A percentile compares a stretch with the other conserved stretches of the same genome.
Evolutionary conservation across 2,329 filamentous ascomycete species (phyloP).

Genomic region (Sclerotinia sclerotiorum): DNA sequence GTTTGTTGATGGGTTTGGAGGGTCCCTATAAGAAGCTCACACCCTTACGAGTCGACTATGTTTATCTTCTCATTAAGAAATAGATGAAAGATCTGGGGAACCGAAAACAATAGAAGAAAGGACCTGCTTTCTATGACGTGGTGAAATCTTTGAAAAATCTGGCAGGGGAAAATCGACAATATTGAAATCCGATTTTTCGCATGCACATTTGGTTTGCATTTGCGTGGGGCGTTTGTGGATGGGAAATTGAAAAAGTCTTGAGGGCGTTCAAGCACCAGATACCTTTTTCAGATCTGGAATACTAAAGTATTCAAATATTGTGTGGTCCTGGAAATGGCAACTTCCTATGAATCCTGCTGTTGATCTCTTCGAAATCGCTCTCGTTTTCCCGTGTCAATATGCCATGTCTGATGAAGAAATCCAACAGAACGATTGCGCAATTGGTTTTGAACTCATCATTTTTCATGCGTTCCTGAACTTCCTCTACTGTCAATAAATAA

Average conservation of each 20-base stretch:
- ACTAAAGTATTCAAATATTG: slow-evolving; percentile 29
- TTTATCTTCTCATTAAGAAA: slow-evolving; percentile 94
- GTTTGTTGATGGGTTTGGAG: slow-evolving; percentile 83
- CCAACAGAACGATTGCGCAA: slow-evolving; percentile 77
- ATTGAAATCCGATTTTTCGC: slow-evolving; percentile 5
- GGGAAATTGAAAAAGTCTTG: slow-evolving; percentile 29
- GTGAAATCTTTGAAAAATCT: slow-evolving; percentile 4
- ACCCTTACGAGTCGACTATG: slow-evolving; percentile 85
- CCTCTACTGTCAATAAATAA: slow-evolving; percentile 71
- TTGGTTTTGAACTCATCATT: slow-evolving; percentile 88
- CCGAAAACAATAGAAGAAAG: neutral
- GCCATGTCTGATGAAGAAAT: slow-evolving; percentile 87
- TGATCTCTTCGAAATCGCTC: slow-evolving; percentile 73
- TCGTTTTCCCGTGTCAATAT: slow-evolving; percentile 79
- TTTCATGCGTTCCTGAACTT: slow-evolving; percentile 69
- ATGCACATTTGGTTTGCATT: slow-evolving; percentile 32
- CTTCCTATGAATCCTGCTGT: slow-evolving; percentile 70
- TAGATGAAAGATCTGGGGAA: slow-evolving; percentile 42
- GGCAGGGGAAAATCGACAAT: slow-evolving; percentile 10
- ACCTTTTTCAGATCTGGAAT: slow-evolving; percentile 16
- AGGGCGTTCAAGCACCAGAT: slow-evolving; percentile 25
- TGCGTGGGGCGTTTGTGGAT: slow-evolving; percentile 32
- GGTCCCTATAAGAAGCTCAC: slow-evolving; percentile 96
- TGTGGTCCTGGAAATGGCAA: slow-evolving; percentile 77
- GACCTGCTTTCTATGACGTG: slow-evolving; percentile 4